Evolutionary conservation across 2,329 filamentous ascomycete species (phyloP).

Genomic region (Rhinocladiella similis): DNA sequence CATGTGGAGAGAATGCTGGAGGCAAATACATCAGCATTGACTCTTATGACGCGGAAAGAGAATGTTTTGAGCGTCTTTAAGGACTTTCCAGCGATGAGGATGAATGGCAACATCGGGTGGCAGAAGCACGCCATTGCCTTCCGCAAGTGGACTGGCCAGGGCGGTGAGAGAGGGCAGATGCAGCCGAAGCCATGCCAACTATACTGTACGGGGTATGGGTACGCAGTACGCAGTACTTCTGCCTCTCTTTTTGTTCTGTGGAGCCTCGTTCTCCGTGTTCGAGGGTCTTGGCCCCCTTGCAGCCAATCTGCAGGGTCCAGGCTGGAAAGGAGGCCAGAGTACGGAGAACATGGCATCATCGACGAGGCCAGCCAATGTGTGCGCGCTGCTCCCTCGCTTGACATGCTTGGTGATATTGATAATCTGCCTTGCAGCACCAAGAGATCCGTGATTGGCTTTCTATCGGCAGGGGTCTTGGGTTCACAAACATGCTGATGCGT

Average conservation of each 20-base stretch:
- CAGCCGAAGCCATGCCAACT: background rate
- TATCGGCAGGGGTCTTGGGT: background rate
- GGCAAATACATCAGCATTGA: background rate
- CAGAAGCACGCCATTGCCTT: conserved; percentile 24
- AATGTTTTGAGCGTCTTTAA: background rate
- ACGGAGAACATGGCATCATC: background rate
- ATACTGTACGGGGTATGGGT: too few relatives aligned
- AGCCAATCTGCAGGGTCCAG: background rate
- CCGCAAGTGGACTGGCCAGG: conserved; percentile 17
- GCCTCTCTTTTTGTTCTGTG: background rate
- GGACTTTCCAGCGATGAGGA: background rate
- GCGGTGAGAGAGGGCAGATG: conserved; percentile 15
- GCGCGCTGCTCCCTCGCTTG: background rate
- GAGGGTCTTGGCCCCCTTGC: background rate
- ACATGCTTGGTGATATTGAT: background rate
- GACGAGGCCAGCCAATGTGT: background rate
- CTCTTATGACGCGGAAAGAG: conserved; percentile 4
- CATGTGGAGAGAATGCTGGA: background rate
- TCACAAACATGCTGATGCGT: too few relatives aligned
- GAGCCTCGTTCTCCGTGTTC: background rate
- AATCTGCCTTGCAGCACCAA: background rate
- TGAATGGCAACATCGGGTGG: conserved; percentile 20
- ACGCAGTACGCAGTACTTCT: background rate
- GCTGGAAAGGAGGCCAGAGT: background rate
- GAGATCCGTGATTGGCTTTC: background rate